A percentile compares a stretch with the other conserved stretches of the same genome.
These are phyloP conservation scores for Plasmodium gaboni DNA, from an alignment of 169 alveolate species.

Conservation along the genomic window DNA sequence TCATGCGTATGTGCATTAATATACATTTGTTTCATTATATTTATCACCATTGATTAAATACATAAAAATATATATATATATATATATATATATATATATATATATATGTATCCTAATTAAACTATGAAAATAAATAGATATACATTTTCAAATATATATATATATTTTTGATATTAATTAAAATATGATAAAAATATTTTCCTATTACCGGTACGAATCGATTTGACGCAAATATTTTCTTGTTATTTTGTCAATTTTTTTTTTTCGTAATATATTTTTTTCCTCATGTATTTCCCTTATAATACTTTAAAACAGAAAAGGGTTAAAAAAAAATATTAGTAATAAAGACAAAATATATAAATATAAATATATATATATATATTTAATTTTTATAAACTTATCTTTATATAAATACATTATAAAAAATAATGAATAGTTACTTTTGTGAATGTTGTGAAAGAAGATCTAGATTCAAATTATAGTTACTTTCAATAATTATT, in stretches of 20 bases:
- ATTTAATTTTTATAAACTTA: no score
- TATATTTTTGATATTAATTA: background rate
- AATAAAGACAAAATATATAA: background rate
- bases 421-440: slow-evolving; percentile 10
- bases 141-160: no score
- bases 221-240: slow-evolving; percentile 59
- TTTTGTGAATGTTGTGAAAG: slow-evolving; percentile 51
- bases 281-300: slow-evolving; percentile 60
- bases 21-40: no score
- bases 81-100: no score
- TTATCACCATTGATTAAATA: no score
- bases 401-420: background rate
- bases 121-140: no score
- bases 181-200: background rate
- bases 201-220: slow-evolving; percentile 67
- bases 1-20: no score
- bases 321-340: slow-evolving; percentile 18
- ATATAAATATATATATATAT: no score
- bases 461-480: slow-evolving; percentile 35
- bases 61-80: no score
- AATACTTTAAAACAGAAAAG: slow-evolving; percentile 28
- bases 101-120: no score
- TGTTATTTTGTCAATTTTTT: slow-evolving; percentile 74
- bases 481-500: slow-evolving; percentile 23
- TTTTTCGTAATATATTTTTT: slow-evolving; percentile 31